Percentiles rank a stretch among this genome's conserved stretches.
Conservation (phyloP, 371 early-diverging fungal species). For the Parasitella parasitica region DNA sequence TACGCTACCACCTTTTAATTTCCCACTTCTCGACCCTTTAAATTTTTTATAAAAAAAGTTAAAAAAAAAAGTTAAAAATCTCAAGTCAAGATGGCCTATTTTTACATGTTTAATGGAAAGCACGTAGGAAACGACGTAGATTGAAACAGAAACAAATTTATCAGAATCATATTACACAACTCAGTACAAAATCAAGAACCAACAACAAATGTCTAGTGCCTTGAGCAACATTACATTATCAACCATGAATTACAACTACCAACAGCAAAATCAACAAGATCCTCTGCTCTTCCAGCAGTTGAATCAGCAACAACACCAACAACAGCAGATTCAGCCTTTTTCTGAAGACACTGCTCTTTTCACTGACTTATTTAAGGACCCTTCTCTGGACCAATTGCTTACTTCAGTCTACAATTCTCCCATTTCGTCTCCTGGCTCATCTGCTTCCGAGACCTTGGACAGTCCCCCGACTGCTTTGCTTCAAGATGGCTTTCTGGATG, state of each 20-base stretch:
- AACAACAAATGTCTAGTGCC: slow-evolving; percentile 3
- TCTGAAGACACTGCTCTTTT: slow-evolving; percentile 20
- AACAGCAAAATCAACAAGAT: slow-evolving; percentile 9
- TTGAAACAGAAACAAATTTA: slow-evolving; percentile 26
- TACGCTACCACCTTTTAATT: slow-evolving; percentile 29
- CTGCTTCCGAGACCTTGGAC: slow-evolving; percentile 22
- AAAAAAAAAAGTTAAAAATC: slow-evolving; percentile 12
- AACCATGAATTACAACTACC: slow-evolving; percentile 5
- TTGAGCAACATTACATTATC: slow-evolving; percentile 5
- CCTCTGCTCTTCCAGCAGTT: slow-evolving; percentile 20
- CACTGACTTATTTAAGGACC: slow-evolving; percentile 25
- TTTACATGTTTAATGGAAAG: slow-evolving; percentile 45
- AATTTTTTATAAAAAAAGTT: slow-evolving; percentile 17
- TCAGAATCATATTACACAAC: slow-evolving; percentile 4
- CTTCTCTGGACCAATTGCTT: slow-evolving; percentile 23
- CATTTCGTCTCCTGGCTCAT: slow-evolving; percentile 21
- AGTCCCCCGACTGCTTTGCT: slow-evolving; percentile 26
- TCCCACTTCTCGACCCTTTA: slow-evolving; percentile 5
- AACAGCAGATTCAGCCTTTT: slow-evolving; percentile 6
- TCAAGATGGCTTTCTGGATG: slow-evolving; percentile 26
- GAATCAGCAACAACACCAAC: not conserved
- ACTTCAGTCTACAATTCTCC: slow-evolving; percentile 14
- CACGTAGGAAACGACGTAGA: slow-evolving; percentile 50
- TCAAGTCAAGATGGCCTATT: slow-evolving; percentile 38
- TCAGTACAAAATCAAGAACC: slow-evolving; percentile 4